Percentiles rank a stretch among this genome's conserved stretches.
Evolutionary conservation across 2,329 filamentous ascomycete species (phyloP).

Genomic region (Camptophora hylomeconis): DNA sequence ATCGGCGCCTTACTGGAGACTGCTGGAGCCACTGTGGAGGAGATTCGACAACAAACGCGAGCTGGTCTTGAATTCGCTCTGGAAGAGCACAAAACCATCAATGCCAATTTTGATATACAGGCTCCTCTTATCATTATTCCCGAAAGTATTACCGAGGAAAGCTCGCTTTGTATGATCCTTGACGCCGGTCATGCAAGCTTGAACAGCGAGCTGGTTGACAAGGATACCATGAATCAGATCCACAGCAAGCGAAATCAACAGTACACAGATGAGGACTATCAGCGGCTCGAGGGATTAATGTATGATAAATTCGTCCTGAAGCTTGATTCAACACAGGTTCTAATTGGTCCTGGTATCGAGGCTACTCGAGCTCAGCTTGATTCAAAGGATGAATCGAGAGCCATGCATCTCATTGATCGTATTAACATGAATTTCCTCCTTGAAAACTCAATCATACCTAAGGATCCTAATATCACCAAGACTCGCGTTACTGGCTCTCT

Average conservation of each 20-base stretch:
- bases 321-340: conserved; percentile 82
- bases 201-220: conserved; percentile 84
- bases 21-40: conserved; percentile 89
- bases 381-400: conserved; percentile 52
- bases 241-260: conserved; percentile 79
- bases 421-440: conserved; percentile 97
- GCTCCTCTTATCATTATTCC: conserved; percentile 93
- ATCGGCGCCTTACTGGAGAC: conserved; percentile 92
- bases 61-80: conserved; percentile 92
- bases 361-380: conserved; percentile 74
- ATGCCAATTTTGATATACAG: conserved; percentile 88
- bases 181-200: conserved; percentile 95
- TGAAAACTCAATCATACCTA: conserved; percentile 94
- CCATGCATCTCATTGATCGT: conserved; percentile 81
- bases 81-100: conserved; percentile 95
- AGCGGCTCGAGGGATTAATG: conserved; percentile 79
- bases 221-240: conserved; percentile 76
- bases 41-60: conserved; percentile 84
- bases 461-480: conserved; percentile 83
- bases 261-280: conserved; percentile 81
- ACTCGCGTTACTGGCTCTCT: conserved; percentile 84
- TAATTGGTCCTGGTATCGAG: conserved; percentile 87
- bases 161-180: conserved; percentile 78
- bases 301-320: conserved; percentile 96
- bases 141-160: conserved; percentile 71